These are phyloP conservation scores for Talaromyces sp. DNA, from an alignment of 2,329 filamentous ascomycete species.

Conservation along the genomic window DNA sequence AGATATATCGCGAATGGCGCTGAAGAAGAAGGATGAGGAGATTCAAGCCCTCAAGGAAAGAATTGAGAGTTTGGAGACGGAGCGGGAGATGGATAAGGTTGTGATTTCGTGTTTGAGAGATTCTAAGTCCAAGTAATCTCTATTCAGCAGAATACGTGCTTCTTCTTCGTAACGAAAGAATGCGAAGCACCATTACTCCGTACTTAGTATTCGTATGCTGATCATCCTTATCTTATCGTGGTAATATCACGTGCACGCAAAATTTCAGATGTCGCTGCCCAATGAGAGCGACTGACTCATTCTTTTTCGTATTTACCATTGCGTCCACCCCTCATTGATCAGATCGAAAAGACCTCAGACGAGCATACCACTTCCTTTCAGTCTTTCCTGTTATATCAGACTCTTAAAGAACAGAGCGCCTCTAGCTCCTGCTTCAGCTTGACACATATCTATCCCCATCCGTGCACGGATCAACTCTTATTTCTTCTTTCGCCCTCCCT, in stretches of 20 bases:
- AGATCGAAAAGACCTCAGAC: neutral
- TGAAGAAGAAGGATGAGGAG: constrained; percentile 61
- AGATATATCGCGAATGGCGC: constrained; percentile 58
- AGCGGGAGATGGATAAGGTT: constrained; percentile 50
- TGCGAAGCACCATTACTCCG: no score
- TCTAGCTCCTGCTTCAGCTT: neutral
- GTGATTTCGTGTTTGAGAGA: constrained; percentile 36
- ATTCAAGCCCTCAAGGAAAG: constrained; percentile 62
- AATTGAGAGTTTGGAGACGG: constrained; percentile 54
- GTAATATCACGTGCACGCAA: constrained; percentile 7
- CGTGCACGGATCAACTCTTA: constrained; percentile 14
- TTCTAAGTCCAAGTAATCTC: neutral
- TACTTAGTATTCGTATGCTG: neutral
- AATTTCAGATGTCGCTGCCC: neutral
- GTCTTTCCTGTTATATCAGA: neutral
- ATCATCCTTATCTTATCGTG: constrained; percentile 1
- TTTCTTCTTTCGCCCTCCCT: neutral
- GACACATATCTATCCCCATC: neutral
- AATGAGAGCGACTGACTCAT: neutral
- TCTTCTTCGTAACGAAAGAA: neutral
- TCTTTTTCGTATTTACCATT: neutral
- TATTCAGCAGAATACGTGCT: neutral
- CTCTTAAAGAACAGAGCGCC: neutral
- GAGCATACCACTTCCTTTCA: neutral
- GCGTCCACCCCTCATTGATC: neutral